Base-by-base conservation (phyloP, 495 filamentous ascomycete genomes). In the Trichoderma asperelloides region DNA sequence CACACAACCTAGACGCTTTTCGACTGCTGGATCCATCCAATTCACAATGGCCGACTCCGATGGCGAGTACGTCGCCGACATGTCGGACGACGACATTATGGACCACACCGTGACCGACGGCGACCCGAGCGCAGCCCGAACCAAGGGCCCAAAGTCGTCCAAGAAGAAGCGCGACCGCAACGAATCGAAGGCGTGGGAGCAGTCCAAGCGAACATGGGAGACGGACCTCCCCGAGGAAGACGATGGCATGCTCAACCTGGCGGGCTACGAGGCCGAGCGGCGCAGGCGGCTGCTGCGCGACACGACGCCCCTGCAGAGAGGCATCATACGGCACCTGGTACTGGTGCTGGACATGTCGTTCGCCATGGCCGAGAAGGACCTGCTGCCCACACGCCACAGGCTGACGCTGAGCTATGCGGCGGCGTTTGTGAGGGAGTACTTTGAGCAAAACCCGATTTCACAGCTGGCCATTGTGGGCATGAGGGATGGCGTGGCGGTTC, bases 371-470 rank as follows among this genome's bases (percentile, higher is more conserved):
- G 95, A 98, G 77, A 98, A 97, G 76, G 95, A 98, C 71, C 81
- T 98, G 40, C 86, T 91, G 16, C 95, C 95, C 7, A 97, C 85
- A 23, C 86, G 94, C 40, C 92, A 94, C 75, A 84, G 91, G 51
- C 82, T 96, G 45, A 88, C 88, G 11, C 83, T 97, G 68, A 88
- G 88, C 70, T 96, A 93, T 79, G 90, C 93, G 60, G 84, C 89
- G 68, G 89, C 91, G 68, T 98, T 97, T 74, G 89, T 97, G 45
- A 84, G 87, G 60, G 96, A 97, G 70, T 98, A 92, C 78, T 98
- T 98, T 74, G 94, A 97, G 76, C 95, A 98, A 76, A 98, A 98
- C 68, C 95, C 95, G n/a, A 98, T 98, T 75, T 95, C 91, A 37
- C 96, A 98, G 73, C 82, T 98, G 45, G 92, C 89, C 16, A 87